Base-by-base conservation (phyloP, 2,329 filamentous ascomycete species). In the Epichloe sp. region DNA sequence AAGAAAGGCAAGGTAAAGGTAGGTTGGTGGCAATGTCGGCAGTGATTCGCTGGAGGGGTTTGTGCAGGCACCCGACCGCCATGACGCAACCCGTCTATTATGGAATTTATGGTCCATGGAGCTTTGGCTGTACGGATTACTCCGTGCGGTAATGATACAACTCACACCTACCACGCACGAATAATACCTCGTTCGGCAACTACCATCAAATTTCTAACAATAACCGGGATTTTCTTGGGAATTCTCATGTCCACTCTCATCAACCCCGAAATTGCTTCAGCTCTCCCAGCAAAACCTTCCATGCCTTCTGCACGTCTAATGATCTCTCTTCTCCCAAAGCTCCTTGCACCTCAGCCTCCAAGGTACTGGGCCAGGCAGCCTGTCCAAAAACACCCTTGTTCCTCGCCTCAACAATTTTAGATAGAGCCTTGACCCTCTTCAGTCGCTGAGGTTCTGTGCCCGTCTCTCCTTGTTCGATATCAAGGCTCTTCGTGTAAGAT, bases 391-490 rank as follows among this genome's bases (percentile, higher is more conserved):
- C 63, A 0, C 72, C 72, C 44, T 65, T 64, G 38, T 66, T 67
- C 53, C 67, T 69, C 2, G 74, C 69, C 53, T 65, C 66, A 5
- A 71, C 60, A 11, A 73, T 66, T 0, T 69, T 67, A 2, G 63
- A 63, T 0, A 74, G 60, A 0, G 77, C 75, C 57, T 72, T 71
- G 1, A 71, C 71, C 38, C 77, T 66, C 53, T 64, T 64, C 21
- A 70, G 57, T 15, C 78, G 69, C 63, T 80, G 77, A 4, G 69
- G 61, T 58, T 81, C 78, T 0, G 73, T 72, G 0, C 77, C 74
- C 0, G 68, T 65, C 34, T 75, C 75, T 0, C 68, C 63, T 42
- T 65, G 64, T 10, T 73, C 69, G 3, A 73, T 58, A 34, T 77
- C 73, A 7, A 81, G 59, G 31, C 74, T 72, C 3, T 59, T 53